These are phyloP conservation scores for Trichophaea hybrida DNA, from an alignment of 2,329 filamentous ascomycete genomes.

Conservation along the genomic window DNA sequence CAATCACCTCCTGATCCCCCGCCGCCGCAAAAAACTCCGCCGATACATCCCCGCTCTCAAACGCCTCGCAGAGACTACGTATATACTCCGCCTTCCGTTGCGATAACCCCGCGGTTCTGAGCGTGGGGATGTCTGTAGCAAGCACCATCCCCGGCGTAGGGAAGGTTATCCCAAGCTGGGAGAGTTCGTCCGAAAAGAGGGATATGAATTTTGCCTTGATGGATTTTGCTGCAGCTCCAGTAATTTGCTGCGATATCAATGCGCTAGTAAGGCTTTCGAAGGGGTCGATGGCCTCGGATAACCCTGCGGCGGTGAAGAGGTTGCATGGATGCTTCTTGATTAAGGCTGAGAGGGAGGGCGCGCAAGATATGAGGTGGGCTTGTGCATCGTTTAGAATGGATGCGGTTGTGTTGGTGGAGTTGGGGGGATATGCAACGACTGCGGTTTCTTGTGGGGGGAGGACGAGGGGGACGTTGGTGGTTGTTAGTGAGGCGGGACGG, in stretches of 20 bases:
- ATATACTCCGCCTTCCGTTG: constrained; percentile 95
- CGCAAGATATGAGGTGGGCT: constrained; percentile 14
- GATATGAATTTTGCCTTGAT: constrained; percentile 76
- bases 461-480: constrained; percentile 3
- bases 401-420: background rate
- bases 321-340: constrained; percentile 39
- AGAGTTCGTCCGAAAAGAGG: constrained; percentile 43
- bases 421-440: background rate
- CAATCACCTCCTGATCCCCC: constrained; percentile 71
- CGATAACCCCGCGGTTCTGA: constrained; percentile 77
- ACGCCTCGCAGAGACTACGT: constrained; percentile 69
- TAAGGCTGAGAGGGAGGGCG: constrained; percentile 11
- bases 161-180: constrained; percentile 38
- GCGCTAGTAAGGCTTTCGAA: constrained; percentile 71
- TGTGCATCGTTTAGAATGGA: constrained; percentile 13
- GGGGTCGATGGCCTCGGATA: constrained; percentile 77
- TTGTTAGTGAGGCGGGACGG: background rate
- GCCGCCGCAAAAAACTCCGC: constrained; percentile 60
- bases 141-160: constrained; percentile 64
- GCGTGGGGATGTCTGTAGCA: constrained; percentile 44
- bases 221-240: constrained; percentile 73
- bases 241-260: constrained; percentile 94
- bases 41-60: constrained; percentile 57
- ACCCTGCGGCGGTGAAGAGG: constrained; percentile 64
- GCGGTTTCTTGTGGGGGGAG: background rate